phyloP scores from a whole-genome alignment of 768 basidiomycete genomes.

The Sporobolomyces roseus region DNA sequence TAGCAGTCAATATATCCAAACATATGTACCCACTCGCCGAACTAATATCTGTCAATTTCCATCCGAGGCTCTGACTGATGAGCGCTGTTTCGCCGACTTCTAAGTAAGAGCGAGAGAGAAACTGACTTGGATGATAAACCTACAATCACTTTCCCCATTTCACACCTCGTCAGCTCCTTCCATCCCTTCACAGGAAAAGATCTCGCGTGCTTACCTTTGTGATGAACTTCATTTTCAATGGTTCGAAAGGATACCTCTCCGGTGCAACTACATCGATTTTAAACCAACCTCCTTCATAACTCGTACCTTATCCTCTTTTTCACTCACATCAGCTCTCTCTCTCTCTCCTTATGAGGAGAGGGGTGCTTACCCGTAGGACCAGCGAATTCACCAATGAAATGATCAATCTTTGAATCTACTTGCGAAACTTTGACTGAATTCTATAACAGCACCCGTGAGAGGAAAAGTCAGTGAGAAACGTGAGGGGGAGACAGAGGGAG shows the following conservation, averaged over 20 bases:
- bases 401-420: slow-evolving; percentile 20
- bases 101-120: too few relatives aligned
- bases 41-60: slow-evolving; percentile 85
- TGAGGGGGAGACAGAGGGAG: neutral
- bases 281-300: slow-evolving; percentile 37
- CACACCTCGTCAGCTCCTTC: too few relatives aligned
- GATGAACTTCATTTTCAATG: slow-evolving; percentile 97
- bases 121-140: slow-evolving; percentile 35
- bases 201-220: slow-evolving; percentile 51
- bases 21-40: slow-evolving; percentile 93
- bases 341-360: neutral
- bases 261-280: slow-evolving; percentile 27
- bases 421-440: slow-evolving; percentile 12
- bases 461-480: neutral
- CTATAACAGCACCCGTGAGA: neutral
- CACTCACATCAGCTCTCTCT: neutral
- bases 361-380: slow-evolving; percentile 19
- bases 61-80: too few relatives aligned
- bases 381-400: slow-evolving; percentile 24
- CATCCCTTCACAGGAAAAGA: too few relatives aligned
- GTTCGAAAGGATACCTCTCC: slow-evolving; percentile 56
- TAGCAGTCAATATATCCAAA: slow-evolving; percentile 55
- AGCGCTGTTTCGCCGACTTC: too few relatives aligned
- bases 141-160: neutral
- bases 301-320: slow-evolving; percentile 10